Evolutionary conservation across 2,329 filamentous ascomycete species (phyloP).

Genomic region (Sphaceloma murrayae): DNA sequence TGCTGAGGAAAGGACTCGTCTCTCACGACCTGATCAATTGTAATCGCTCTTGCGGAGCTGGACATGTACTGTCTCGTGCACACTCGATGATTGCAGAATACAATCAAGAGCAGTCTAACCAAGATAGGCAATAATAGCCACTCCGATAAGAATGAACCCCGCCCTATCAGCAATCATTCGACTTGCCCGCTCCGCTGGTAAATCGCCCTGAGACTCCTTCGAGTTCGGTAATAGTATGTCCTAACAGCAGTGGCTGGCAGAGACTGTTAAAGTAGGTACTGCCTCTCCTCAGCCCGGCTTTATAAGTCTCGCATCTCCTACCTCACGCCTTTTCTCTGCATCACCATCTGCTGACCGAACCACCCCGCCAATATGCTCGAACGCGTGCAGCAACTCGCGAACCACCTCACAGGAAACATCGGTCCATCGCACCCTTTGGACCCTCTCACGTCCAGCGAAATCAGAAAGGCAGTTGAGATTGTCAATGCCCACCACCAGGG

Average conservation of each 20-base stretch:
- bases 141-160: too few relatives aligned
- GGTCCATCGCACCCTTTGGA: constrained; percentile 62
- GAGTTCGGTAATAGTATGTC: constrained; percentile 8
- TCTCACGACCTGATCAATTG: too few relatives aligned
- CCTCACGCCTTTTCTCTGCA: not conserved
- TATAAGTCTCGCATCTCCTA: not conserved
- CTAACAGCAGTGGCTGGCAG: not conserved
- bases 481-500: constrained; percentile 60
- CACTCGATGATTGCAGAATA: too few relatives aligned
- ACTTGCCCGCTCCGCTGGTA: too few relatives aligned
- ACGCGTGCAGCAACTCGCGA: constrained; percentile 53
- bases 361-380: constrained; percentile 47
- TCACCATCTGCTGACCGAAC: constrained; percentile 15
- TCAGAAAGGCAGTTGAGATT: constrained; percentile 58
- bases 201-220: too few relatives aligned
- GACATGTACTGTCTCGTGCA: too few relatives aligned
- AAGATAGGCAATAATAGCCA: too few relatives aligned
- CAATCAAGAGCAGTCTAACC: too few relatives aligned
- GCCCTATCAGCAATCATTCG: too few relatives aligned
- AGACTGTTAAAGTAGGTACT: constrained; percentile 2
- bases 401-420: constrained; percentile 49
- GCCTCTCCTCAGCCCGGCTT: too few relatives aligned
- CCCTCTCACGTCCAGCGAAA: constrained; percentile 63
- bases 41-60: too few relatives aligned
- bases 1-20: too few relatives aligned